Base-by-base conservation (phyloP, 148 eudicot species). In the Camellia lanceoleosa region DNA sequence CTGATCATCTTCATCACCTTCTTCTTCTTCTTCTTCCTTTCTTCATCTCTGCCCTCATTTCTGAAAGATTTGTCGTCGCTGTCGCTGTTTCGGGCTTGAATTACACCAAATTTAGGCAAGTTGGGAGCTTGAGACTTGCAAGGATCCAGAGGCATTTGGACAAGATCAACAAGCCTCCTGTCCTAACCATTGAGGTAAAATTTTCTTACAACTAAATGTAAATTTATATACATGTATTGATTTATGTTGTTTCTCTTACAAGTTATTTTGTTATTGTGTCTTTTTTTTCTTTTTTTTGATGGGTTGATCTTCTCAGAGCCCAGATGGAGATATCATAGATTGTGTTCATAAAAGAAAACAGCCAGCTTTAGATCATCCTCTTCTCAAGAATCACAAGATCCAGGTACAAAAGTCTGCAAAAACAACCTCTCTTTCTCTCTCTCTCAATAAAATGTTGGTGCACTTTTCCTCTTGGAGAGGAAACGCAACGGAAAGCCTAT, bases 281-380 rank as follows among this genome's bases (percentile, higher is more conserved):
- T 44, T 59, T n/a, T 60, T 63, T 78, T 43, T n/a, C n/a, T 54
- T 59, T 3, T 78, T 43, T 3, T 44, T 42, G 41, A 15, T 75
- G 47, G 41, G 9, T 43, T 38, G n/a, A 5, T 58, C 23, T 73
- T 59, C 44, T 10, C 82, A 96, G 99, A 97, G 99, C 89, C 97
- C 98, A 30, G 99, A 97, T 92, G 99, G 98, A 82, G 99, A 97
- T 86, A 88, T 88, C 19, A 94, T 97, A 80, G 97, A 97, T 84
- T 97, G 99, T 88, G 93, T 97, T 59, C 93, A 91, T 70, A 90
- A 82, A 73, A 91, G 81, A 79, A 94, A 90, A 79, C 99, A 97
- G 68, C 92, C 97, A 43, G 99, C 98, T 78, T 88, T 97, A 51
- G 99, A 97, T 90, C 99, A 97, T 74, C 99, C 98, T 15, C 97